Evolutionary conservation across 257 asterid genomes (phyloP).

Genomic region (Nicotiana attenuata): DNA sequence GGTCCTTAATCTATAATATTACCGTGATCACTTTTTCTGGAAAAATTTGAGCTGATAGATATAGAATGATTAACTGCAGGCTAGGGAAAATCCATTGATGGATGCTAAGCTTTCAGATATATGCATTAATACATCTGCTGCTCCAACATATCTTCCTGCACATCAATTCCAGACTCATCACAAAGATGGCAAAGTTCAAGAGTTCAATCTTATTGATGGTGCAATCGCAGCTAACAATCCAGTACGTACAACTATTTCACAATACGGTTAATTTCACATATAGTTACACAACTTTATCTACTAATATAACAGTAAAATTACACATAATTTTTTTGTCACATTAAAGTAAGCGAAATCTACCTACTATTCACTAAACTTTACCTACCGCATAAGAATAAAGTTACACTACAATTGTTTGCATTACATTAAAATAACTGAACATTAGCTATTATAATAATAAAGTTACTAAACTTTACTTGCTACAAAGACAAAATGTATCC

Average conservation of each 20-base stretch:
- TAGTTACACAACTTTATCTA: too few species aligned
- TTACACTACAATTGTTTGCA: too few species aligned
- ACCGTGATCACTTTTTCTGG: too few species aligned
- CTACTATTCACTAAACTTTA: too few species aligned
- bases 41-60: too few species aligned
- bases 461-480: not conserved
- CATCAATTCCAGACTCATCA: conserved; percentile 33
- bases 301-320: too few species aligned
- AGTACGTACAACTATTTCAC: conserved; percentile 15
- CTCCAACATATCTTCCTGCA: conserved; percentile 61
- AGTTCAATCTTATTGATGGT: conserved; percentile 59
- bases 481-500: not conserved
- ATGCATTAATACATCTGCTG: conserved; percentile 60
- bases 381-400: too few species aligned
- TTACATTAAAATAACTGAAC: too few species aligned
- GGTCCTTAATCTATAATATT: too few species aligned
- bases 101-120: conserved; percentile 57
- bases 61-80: conserved; percentile 23
- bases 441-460: too few species aligned
- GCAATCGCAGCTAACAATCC: conserved; percentile 69
- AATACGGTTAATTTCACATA: not conserved
- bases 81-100: conserved; percentile 23
- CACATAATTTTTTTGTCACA: too few species aligned
- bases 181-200: conserved; percentile 17
- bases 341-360: too few species aligned